These are phyloP conservation scores for Solanum tarapatanum DNA, from an alignment of 257 asterid species.

Conservation along the genomic window DNA sequence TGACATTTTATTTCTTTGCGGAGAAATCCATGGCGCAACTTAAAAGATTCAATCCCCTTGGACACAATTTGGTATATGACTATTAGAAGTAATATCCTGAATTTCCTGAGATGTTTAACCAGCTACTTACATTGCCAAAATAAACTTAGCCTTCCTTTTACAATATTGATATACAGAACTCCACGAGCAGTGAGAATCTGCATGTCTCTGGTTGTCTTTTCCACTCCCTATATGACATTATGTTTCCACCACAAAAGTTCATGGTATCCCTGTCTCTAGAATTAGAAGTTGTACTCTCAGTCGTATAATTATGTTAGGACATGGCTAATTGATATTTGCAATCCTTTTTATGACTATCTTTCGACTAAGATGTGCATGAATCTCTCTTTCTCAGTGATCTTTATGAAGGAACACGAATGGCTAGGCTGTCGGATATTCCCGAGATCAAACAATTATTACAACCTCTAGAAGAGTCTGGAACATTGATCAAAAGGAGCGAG, in stretches of 20 bases:
- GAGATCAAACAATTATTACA: constrained; percentile 67
- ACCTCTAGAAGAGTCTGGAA: constrained; percentile 80
- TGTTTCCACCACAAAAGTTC: not conserved
- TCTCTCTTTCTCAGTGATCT: constrained; percentile 58
- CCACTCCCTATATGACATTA: not conserved
- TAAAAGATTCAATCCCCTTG: not conserved
- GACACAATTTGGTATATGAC: not conserved
- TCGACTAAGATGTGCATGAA: not conserved
- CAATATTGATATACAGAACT: not conserved
- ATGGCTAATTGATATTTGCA: not conserved
- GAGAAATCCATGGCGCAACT: not conserved
- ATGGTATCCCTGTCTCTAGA: not conserved
- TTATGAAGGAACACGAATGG: constrained; percentile 87
- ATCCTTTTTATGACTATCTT: not conserved
- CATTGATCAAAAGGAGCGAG: constrained; percentile 68
- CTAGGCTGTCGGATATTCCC: constrained; percentile 51
- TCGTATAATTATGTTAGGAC: not conserved
- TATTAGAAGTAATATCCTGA: not conserved
- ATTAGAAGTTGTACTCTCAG: not conserved
- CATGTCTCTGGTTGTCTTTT: not conserved
- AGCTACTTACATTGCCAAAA: not conserved
- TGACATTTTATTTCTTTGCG: not conserved
- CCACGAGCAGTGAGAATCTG: not conserved
- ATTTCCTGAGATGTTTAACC: not conserved
- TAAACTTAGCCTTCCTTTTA: not conserved